A percentile compares a stretch with the other conserved stretches of the same genome.
Evolutionary conservation across 2,329 filamentous ascomycete genomes (phyloP).

Genomic region (Pseudogymnoascus sp.): DNA sequence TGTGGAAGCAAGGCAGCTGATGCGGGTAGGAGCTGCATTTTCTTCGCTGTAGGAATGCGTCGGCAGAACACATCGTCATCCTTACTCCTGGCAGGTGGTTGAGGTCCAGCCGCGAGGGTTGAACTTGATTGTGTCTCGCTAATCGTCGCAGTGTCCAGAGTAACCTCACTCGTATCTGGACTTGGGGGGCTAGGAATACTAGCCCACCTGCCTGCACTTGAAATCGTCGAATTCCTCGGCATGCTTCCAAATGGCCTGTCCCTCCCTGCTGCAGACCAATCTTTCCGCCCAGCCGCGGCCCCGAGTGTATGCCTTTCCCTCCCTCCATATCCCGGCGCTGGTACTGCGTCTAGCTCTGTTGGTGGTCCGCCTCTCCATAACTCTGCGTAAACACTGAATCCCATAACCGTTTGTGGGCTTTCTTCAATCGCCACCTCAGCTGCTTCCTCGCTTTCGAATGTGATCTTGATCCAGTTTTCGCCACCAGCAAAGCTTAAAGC

Average conservation of each 20-base stretch:
- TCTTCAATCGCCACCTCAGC: conserved; percentile 63
- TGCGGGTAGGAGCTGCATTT: conserved; percentile 58
- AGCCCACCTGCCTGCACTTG: background rate
- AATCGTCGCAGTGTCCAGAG: conserved; percentile 51
- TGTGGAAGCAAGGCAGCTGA: conserved; percentile 66
- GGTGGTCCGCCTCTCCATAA: conserved; percentile 61
- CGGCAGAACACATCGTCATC: conserved; percentile 47
- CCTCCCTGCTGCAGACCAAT: background rate
- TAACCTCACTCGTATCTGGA: conserved; percentile 30
- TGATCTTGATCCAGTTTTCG: conserved; percentile 86
- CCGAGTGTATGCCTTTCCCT: conserved; percentile 2
- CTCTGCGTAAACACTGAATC: conserved; percentile 65
- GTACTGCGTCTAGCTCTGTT: conserved; percentile 55
- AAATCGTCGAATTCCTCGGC: background rate
- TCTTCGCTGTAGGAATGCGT: conserved; percentile 60
- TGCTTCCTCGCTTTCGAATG: conserved; percentile 67
- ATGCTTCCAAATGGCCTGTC: conserved; percentile 1
- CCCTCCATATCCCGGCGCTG: conserved; percentile 23
- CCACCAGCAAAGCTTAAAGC: conserved; percentile 79
- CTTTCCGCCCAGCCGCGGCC: background rate
- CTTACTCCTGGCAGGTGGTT: conserved; percentile 19
- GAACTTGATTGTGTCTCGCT: conserved; percentile 19
- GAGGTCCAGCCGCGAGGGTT: conserved; percentile 20
- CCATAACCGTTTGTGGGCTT: conserved; percentile 66
- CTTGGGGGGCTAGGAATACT: background rate